Percentiles rank a stretch among this genome's conserved stretches.
phyloP scores from a whole-genome alignment of 78 protist species.

The Trichosphaerium sp. region DNA sequence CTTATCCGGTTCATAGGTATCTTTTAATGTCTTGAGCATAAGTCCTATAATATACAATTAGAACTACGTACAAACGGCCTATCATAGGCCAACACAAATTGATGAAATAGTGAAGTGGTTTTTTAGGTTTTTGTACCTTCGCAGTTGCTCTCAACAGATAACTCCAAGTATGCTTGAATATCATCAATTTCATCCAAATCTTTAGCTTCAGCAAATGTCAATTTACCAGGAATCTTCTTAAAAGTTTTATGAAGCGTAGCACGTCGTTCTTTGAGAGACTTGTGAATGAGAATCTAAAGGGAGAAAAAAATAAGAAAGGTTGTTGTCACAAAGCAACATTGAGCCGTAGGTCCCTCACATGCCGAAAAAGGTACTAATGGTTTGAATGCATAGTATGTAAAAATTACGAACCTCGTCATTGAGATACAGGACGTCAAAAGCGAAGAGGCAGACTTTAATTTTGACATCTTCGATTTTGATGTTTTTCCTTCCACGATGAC shows the following conservation, averaged over 20 bases:
- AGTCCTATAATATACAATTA: no score
- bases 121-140: no score
- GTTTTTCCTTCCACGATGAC: constrained; percentile 76
- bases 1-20: constrained; percentile 71
- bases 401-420: constrained; percentile 67
- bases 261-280: constrained; percentile 45
- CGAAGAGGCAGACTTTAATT: constrained; percentile 86
- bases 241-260: constrained; percentile 22
- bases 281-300: constrained; percentile 14
- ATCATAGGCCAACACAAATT: no score
- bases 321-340: no score
- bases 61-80: no score
- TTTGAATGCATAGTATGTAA: no score
- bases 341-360: no score
- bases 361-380: no score
- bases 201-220: constrained; percentile 52
- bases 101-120: no score
- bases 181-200: constrained; percentile 62
- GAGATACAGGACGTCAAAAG: constrained; percentile 89
- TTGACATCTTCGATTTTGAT: constrained; percentile 21
- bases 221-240: constrained; percentile 12
- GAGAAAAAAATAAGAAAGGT: no score
- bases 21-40: constrained; percentile 90
- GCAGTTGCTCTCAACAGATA: constrained; percentile 61
- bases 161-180: constrained; percentile 62